phyloP scores from a whole-genome alignment of 2,329 filamentous ascomycete species.

The Cadophora luteo-olivacea region DNA sequence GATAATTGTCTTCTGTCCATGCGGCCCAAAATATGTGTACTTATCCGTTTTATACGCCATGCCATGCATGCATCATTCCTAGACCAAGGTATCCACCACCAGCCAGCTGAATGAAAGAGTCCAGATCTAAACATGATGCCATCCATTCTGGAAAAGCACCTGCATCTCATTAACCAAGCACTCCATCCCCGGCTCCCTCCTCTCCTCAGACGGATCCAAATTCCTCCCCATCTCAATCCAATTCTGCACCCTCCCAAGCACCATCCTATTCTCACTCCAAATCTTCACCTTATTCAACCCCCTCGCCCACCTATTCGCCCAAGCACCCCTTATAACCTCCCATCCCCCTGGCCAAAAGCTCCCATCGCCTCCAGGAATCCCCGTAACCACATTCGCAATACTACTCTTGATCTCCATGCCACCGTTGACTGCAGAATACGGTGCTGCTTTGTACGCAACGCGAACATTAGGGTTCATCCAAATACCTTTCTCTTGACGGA shows the following conservation, averaged over 20 bases:
- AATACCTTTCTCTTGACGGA: conserved; percentile 54
- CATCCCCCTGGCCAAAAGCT: conserved; percentile 31
- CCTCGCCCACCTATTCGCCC: conserved; percentile 61
- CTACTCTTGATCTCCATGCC: conserved; percentile 31
- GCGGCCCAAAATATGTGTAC: neutral
- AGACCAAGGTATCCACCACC: neutral
- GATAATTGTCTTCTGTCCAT: neutral
- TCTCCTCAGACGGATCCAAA: conserved; percentile 34
- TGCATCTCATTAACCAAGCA: conserved; percentile 69
- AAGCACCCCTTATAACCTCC: conserved; percentile 44
- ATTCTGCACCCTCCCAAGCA: conserved; percentile 32
- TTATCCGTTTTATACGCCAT: neutral
- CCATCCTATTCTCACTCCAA: conserved; percentile 35
- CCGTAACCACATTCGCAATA: neutral
- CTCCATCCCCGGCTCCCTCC: conserved; percentile 53
- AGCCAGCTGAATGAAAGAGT: neutral
- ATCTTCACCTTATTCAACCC: conserved; percentile 49
- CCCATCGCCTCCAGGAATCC: conserved; percentile 26
- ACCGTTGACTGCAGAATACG: conserved; percentile 59
- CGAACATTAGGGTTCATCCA: conserved; percentile 74
- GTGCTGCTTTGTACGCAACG: conserved; percentile 65
- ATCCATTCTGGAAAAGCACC: conserved; percentile 61
- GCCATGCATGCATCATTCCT: neutral
- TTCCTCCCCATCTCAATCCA: conserved; percentile 44
- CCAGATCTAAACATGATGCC: conserved; percentile 54